Evolutionary conservation across 2,329 filamentous ascomycete genomes (phyloP), one percentile per base, ranked within the genome.

Genomic region (Fusarium buharicum): DNA sequence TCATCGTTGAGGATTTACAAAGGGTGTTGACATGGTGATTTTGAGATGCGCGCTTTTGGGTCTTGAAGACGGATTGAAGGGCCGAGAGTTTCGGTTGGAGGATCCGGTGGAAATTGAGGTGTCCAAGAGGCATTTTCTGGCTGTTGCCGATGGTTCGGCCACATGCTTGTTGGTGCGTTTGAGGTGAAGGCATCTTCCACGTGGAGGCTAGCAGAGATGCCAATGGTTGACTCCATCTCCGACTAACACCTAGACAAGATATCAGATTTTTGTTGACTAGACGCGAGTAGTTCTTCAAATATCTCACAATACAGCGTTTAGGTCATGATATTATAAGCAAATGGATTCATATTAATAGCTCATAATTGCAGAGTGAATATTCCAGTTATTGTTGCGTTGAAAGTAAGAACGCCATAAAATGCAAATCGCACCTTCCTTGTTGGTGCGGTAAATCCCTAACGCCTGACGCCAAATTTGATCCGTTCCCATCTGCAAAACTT

Each of bases 1-100:
- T 70, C 60, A 69, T 20, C 43, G 44, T 66, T 28, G 18, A 70
- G 66, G 31, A 55, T 55, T 65, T 37, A 28, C 9, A 38, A 48
- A 41, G 40, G 40, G 49, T 41, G 30, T 34, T 30, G 34, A 18
- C 16, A 18, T 18, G 13, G n/a, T n/a, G n/a, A n/a, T n/a, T 31
- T 33, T 41, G 16, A 27, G n/a, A n/a, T n/a, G n/a, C n/a, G 45
- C 27, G 41, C 55, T 38, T 28, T 41, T 22, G 20, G 6, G 31
- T 30, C 37, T 31, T 4, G 3, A 9, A 28, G 27, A 28, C 27
- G 27, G 27, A 28, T 11, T 28, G 8, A 10, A 28, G 27, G 27
- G 8, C 27, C 17, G 11, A 36, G 27, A 18, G 20, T 8, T 14
- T 59, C 53, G 56, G 56, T 22, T 36, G 36, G 7, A 30, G 53